Conservation (phyloP, 495 filamentous ascomycete species). For the Copromyces sp. region DNA sequence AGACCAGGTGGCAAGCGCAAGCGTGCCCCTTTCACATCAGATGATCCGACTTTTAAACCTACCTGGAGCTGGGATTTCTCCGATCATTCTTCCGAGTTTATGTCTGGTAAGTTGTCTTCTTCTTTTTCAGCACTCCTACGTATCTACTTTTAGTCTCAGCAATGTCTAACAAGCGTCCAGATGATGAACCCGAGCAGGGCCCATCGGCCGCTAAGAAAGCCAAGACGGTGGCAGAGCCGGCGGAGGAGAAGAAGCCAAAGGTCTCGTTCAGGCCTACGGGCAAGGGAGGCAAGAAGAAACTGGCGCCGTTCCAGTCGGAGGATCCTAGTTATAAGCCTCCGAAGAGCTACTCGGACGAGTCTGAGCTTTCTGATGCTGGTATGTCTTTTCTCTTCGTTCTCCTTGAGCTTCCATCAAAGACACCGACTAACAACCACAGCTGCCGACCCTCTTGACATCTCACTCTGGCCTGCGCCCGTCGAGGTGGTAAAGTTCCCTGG, state of each 20-base stretch:
- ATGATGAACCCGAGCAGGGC: neutral
- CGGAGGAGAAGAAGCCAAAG: neutral
- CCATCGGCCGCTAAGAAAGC: neutral
- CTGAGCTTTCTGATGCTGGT: neutral
- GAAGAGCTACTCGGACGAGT: neutral
- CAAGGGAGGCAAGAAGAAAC: neutral
- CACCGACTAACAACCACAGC: neutral
- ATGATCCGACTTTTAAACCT: neutral
- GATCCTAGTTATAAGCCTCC: neutral
- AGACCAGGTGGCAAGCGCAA: neutral
- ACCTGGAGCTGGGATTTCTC: neutral
- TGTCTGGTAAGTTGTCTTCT: neutral
- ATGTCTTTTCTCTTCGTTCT: neutral
- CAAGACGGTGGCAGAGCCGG: neutral
- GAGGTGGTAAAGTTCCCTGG: neutral
- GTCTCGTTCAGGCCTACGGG: neutral
- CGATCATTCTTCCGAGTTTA: neutral
- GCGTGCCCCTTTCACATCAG: neutral
- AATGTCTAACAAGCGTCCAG: neutral
- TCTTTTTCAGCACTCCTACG: no score
- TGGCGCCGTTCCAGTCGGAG: neutral
- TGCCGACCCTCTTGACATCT: neutral
- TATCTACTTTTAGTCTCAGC: neutral
- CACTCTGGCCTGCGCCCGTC: neutral
- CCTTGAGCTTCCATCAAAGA: neutral